Percentiles rank a stretch among this genome's conserved stretches.
Conservation (phyloP, 2,329 filamentous ascomycete genomes). For the Penicillium glabrum region DNA sequence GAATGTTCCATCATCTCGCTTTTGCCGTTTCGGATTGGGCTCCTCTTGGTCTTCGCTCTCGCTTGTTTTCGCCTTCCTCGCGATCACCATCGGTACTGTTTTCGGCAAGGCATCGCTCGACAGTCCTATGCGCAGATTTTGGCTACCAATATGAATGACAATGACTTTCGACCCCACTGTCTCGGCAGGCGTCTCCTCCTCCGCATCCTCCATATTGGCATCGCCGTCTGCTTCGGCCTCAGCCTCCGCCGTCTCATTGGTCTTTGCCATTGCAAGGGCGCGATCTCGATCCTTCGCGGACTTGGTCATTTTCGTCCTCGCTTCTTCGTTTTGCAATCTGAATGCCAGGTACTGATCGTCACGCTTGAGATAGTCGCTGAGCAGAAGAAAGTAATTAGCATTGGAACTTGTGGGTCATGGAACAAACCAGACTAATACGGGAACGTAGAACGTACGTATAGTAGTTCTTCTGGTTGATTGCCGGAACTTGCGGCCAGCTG, state of each 20-base stretch:
- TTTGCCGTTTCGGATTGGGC: constrained; percentile 68
- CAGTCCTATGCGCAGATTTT: constrained; percentile 90
- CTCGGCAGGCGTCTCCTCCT: constrained; percentile 54
- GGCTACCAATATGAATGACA: constrained; percentile 91
- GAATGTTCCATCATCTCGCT: constrained; percentile 53
- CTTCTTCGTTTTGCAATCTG: constrained; percentile 83
- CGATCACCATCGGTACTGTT: constrained; percentile 90
- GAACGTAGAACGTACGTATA: constrained; percentile 76
- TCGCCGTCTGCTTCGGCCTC: constrained; percentile 46
- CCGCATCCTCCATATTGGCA: constrained; percentile 58
- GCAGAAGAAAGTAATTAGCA: constrained; percentile 12
- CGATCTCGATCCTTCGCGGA: constrained; percentile 85
- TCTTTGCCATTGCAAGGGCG: constrained; percentile 72
- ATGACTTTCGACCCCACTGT: constrained; percentile 85
- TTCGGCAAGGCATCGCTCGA: constrained; percentile 95
- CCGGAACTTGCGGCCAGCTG: constrained; percentile 85
- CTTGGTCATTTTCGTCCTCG: constrained; percentile 78
- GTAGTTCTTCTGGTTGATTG: constrained; percentile 99
- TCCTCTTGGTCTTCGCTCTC: constrained; percentile 82
- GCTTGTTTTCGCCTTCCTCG: constrained; percentile 71
- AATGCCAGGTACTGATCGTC: constrained; percentile 94
- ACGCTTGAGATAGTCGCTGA: constrained; percentile 93
- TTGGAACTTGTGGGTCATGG: background rate
- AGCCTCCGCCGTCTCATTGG: constrained; percentile 61
- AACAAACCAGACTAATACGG: background rate